Percentiles rank a stretch among this genome's conserved stretches.
Evolutionary conservation across 73 alveolate species (phyloP).

Genomic region (Tetrahymena malaccensis): DNA sequence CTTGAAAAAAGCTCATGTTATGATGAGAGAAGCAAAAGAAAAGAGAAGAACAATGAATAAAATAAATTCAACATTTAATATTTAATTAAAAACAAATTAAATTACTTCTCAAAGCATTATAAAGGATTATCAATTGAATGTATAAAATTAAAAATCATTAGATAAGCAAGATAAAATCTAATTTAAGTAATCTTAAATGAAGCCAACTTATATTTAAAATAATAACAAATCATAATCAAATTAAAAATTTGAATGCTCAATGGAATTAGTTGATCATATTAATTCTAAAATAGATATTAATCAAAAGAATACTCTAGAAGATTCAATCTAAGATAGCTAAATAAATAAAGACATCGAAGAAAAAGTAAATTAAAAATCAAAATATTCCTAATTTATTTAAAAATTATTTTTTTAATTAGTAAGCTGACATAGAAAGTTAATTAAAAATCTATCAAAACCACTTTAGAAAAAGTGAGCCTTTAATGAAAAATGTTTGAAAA

Average conservation of each 20-base stretch:
- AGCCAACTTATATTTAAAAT: no score
- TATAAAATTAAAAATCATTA: background rate
- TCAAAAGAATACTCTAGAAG: background rate
- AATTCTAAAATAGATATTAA: background rate
- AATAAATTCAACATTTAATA: background rate
- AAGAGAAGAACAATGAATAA: background rate
- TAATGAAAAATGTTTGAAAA: background rate
- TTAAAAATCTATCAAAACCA: background rate
- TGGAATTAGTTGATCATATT: background rate
- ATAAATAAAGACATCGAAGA: background rate
- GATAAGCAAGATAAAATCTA: background rate
- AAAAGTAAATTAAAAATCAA: background rate
- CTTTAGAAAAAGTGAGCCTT: background rate
- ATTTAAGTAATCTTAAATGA: no score
- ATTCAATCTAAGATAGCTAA: background rate
- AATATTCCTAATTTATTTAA: no score
- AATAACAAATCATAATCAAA: no score
- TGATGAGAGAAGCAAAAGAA: background rate
- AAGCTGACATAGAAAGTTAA: background rate
- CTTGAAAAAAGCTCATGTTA: background rate
- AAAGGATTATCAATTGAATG: no score
- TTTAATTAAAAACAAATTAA: background rate
- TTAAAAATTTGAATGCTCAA: no score
- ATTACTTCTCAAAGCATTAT: background rate
- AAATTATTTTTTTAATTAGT: background rate